A percentile compares a stretch with the other conserved stretches of the same genome.
Evolutionary conservation across 371 early-diverging fungal genomes (phyloP).

Genomic region (Rhizopus stolonifer): DNA sequence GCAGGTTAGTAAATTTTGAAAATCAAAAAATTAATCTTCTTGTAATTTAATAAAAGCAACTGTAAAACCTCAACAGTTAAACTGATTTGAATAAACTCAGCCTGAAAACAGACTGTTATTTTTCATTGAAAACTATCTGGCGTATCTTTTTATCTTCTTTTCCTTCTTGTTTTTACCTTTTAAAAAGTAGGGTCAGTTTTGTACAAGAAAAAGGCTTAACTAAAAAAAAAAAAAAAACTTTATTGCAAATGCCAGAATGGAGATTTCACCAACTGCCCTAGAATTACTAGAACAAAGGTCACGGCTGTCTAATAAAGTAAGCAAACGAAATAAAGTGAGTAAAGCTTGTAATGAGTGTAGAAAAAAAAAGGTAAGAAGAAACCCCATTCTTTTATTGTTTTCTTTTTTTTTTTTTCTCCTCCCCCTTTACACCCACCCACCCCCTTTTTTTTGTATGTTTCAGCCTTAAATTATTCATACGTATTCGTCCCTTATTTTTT

Average conservation of each 20-base stretch:
- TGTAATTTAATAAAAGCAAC: too few relatives aligned
- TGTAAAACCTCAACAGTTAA: background rate
- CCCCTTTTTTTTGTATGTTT: too few relatives aligned
- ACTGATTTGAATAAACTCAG: conserved; percentile 15
- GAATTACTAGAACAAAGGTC: conserved; percentile 33
- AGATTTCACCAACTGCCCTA: conserved; percentile 25
- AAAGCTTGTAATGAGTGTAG: conserved; percentile 52
- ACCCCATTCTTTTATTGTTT: background rate
- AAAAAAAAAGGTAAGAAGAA: conserved; percentile 41
- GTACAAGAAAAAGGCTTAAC: background rate
- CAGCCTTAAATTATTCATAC: background rate
- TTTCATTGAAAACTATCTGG: background rate
- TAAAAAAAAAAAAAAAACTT: background rate
- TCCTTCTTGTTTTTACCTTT: conserved; percentile 1
- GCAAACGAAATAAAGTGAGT: conserved; percentile 45
- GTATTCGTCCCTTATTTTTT: background rate
- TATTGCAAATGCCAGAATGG: conserved; percentile 33
- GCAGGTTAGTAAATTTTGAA: too few relatives aligned
- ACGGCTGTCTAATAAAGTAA: conserved; percentile 21
- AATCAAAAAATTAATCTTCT: too few relatives aligned
- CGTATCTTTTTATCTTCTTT: conserved; percentile 1
- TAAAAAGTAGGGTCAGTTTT: background rate
- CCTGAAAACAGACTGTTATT: conserved; percentile 23
- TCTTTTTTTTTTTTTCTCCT: too few relatives aligned
- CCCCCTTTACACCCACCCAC: background rate